Evolutionary conservation across 345 rosid genomes (phyloP).

Genomic region (Brassica napus): DNA sequence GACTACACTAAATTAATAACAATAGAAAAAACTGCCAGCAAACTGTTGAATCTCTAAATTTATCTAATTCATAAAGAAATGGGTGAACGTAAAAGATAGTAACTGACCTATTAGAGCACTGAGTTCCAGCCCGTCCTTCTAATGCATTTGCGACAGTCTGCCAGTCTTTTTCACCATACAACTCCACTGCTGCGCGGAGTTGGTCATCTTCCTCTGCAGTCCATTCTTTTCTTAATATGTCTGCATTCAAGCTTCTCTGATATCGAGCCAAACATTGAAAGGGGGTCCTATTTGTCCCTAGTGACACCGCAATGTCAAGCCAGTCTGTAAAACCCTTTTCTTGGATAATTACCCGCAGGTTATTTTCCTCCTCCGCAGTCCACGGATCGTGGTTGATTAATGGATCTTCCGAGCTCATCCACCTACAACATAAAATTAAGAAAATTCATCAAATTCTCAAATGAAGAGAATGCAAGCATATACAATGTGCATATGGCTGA

Average conservation of each 20-base stretch:
- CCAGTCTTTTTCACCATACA: constrained; percentile 77
- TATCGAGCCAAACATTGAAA: constrained; percentile 79
- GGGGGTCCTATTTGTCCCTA: constrained; percentile 85
- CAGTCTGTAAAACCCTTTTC: constrained; percentile 65
- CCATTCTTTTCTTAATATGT: constrained; percentile 74
- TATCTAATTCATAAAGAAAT: constrained; percentile 4
- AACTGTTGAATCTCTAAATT: not conserved
- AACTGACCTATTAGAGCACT: constrained; percentile 89
- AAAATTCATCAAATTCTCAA: not conserved
- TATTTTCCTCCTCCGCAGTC: constrained; percentile 73
- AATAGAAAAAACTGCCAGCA: not conserved
- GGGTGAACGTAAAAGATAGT: constrained; percentile 9
- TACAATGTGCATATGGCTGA: not conserved
- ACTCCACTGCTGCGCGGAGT: constrained; percentile 71
- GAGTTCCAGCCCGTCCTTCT: constrained; percentile 76
- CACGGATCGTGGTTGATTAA: constrained; percentile 62
- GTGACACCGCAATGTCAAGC: constrained; percentile 62
- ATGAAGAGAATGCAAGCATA: not conserved
- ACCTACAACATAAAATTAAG: constrained; percentile 48
- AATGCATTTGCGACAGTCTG: constrained; percentile 77
- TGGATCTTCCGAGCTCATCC: constrained; percentile 85
- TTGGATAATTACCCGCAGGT: constrained; percentile 56
- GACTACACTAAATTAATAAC: not conserved
- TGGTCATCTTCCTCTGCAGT: constrained; percentile 80
- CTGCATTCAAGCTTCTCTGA: constrained; percentile 79